Base-by-base conservation (phyloP, 495 filamentous ascomycete genomes). In the Penicillium daleae region DNA sequence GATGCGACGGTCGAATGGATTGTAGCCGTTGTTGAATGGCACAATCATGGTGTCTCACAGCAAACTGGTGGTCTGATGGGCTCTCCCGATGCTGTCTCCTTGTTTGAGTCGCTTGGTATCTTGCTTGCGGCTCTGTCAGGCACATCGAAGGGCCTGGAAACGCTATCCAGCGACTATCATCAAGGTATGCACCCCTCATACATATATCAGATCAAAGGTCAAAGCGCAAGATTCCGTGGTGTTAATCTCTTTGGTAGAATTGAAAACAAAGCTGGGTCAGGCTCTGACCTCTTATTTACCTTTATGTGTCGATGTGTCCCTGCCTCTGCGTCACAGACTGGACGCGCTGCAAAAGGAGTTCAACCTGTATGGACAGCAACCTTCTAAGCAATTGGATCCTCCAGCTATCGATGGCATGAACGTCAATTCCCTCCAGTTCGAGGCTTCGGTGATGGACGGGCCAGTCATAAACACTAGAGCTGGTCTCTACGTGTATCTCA, bases 401-500 rank as follows among this genome's bases (percentile, higher is more conserved):
- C 56, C 74, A 27, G 72, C 73, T 61, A 77, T 81, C 54, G 74
- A 77, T 1, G 69, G 69, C 29, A 71, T 81, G 57, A 77, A 81
- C 66, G 77, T 81, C n/a, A 78, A 78, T 59, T 67, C 76, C 19
- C 76, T 82, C 29, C 78, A 82, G 55, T 81, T 82, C 40, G 70
- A 88, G 68, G 66, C 79, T 75, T 70, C 83, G 68, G 70, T 95
- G 2, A 79, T 87, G 27, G 89, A 93, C 65, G 74, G 89, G 5
- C 88, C 90, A 1, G 77, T 82, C 6, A 76, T 90, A 12, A 90
- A 92, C 71, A 89, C 92, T n/a, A 85, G 93, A 78, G 93, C 92
- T 54, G 92, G 92, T 49, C 79, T 98, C 64, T 98, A 93, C 74
- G 82, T 97, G n/a, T 97, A 94, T 72, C 79, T 99, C 32, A 93